A percentile compares a stretch with the other conserved stretches of the same genome.
Evolutionary conservation across 2,329 filamentous ascomycete genomes (phyloP).

Genomic region (Aspergillus aculeatinus): DNA sequence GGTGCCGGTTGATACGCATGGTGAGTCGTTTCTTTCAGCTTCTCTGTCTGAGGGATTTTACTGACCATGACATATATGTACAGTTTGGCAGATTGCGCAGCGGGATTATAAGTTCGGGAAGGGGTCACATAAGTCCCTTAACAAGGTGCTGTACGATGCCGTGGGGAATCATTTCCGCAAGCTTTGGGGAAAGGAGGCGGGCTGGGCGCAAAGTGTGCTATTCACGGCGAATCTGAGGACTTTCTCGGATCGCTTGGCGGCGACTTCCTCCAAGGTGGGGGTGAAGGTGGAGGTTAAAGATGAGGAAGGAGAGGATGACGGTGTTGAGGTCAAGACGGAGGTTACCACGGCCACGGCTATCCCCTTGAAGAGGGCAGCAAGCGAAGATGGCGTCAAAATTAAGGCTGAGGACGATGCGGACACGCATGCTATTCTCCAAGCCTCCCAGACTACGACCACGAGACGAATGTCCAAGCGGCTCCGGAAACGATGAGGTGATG

Average conservation of each 20-base stretch:
- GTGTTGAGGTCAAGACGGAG: constrained; percentile 23
- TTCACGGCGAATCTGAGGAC: constrained; percentile 89
- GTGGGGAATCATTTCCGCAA: constrained; percentile 85
- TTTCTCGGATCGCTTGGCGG: constrained; percentile 68
- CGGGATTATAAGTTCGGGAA: constrained; percentile 91
- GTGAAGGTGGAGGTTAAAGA: constrained; percentile 30
- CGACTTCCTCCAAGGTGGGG: constrained; percentile 38
- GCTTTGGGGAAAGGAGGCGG: constrained; percentile 89
- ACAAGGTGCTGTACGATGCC: constrained; percentile 82
- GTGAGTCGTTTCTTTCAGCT: constrained; percentile 33
- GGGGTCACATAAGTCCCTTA: constrained; percentile 79
- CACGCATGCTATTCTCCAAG: constrained; percentile 20
- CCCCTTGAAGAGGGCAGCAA: constrained; percentile 24
- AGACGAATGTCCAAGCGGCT: constrained; percentile 35
- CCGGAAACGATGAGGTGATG: constrained; percentile 18
- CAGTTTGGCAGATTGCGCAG: constrained; percentile 95
- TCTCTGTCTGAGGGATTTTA: constrained; percentile 1
- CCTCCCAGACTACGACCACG: constrained; percentile 25
- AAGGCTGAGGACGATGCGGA: constrained; percentile 22
- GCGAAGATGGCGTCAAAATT: constrained; percentile 22
- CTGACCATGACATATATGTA: not conserved
- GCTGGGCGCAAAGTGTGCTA: constrained; percentile 95
- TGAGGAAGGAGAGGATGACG: constrained; percentile 19
- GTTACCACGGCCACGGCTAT: constrained; percentile 23
- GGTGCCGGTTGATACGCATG: constrained; percentile 93